Conservation (phyloP, 805 yeast genomes). For the Saturnispora saitoi region DNA sequence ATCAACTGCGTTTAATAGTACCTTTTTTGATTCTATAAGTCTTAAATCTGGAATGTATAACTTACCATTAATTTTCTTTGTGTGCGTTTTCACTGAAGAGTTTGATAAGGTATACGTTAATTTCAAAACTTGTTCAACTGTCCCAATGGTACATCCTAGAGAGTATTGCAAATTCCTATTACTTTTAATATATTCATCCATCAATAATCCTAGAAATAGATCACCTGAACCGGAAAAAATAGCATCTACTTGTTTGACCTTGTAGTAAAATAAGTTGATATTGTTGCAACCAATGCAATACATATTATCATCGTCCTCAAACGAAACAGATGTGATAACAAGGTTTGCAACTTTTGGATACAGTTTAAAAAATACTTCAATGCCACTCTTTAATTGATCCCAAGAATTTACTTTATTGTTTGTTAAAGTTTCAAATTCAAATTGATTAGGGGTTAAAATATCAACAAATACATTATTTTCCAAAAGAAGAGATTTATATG, state of each 20-base stretch:
- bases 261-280: slow-evolving; percentile 27
- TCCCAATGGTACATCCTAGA: slow-evolving; percentile 32
- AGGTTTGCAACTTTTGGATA: slow-evolving; percentile 40
- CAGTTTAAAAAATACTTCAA: slow-evolving; percentile 33
- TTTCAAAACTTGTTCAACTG: slow-evolving; percentile 35
- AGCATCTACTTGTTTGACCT: slow-evolving; percentile 45
- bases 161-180: slow-evolving; percentile 25
- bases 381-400: slow-evolving; percentile 30
- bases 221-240: slow-evolving; percentile 72
- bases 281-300: slow-evolving; percentile 37
- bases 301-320: slow-evolving; percentile 20
- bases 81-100: not conserved
- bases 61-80: slow-evolving; percentile 12
- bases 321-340: slow-evolving; percentile 49
- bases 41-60: slow-evolving; percentile 35
- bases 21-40: slow-evolving; percentile 35
- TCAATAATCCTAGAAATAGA: slow-evolving; percentile 52
- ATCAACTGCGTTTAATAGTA: slow-evolving; percentile 13
- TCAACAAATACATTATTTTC: slow-evolving; percentile 26
- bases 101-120: slow-evolving; percentile 29
- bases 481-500: slow-evolving; percentile 44
- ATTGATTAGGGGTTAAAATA: slow-evolving; percentile 64
- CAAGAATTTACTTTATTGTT: slow-evolving; percentile 35
- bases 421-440: slow-evolving; percentile 58
- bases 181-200: slow-evolving; percentile 38